Conservation (phyloP, 805 yeast species). For the Myxozyma neotropica region DNA sequence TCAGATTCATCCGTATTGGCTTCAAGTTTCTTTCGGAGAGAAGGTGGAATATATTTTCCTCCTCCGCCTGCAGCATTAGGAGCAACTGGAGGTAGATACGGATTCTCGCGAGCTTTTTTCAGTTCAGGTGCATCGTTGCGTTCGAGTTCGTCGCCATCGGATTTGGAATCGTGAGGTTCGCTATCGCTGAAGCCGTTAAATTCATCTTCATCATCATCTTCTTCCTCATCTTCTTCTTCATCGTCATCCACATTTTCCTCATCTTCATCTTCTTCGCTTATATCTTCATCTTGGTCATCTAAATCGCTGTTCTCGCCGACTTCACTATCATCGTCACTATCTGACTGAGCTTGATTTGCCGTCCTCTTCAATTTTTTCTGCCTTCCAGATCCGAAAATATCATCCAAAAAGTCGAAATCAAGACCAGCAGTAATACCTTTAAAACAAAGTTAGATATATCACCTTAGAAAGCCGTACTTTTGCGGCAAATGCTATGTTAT, state of each 20-base stretch:
- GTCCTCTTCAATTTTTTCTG: conserved; percentile 21
- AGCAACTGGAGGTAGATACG: conserved; percentile 65
- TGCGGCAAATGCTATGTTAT: too few species aligned
- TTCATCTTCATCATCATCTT: conserved; percentile 39
- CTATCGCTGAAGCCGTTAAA: conserved; percentile 28
- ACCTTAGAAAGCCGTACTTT: too few species aligned
- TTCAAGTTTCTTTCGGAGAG: conserved; percentile 54
- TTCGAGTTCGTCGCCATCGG: conserved; percentile 36
- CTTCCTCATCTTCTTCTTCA: conserved; percentile 38
- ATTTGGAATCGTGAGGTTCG: conserved; percentile 25
- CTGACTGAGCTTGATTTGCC: conserved; percentile 20
- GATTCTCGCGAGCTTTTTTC: conserved; percentile 58
- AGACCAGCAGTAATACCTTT: conserved; percentile 74
- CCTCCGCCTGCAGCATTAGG: not conserved
- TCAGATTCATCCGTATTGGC: conserved; percentile 48
- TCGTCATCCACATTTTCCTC: conserved; percentile 24
- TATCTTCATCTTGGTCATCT: conserved; percentile 15
- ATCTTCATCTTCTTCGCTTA: conserved; percentile 1
- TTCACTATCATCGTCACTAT: conserved; percentile 27
- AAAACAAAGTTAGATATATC: too few species aligned
- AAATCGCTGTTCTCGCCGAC: conserved; percentile 22
- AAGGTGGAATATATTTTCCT: conserved; percentile 81
- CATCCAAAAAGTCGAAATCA: conserved; percentile 51
- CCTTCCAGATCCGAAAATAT: conserved; percentile 20
- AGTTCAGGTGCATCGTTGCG: conserved; percentile 23